phyloP scores from a whole-genome alignment of 257 asterid species.

The Mitragyna speciosa region DNA sequence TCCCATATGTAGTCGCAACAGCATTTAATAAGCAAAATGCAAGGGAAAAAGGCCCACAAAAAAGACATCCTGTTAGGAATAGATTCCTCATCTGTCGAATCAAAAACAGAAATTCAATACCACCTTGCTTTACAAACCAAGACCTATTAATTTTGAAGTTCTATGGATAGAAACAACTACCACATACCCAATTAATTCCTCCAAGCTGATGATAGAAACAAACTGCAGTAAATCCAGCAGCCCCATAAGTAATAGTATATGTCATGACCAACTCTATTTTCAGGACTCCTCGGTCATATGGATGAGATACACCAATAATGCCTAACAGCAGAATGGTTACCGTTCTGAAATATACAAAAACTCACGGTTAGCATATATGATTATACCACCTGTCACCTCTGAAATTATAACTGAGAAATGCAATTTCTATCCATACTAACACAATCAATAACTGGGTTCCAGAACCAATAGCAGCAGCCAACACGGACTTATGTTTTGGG shows the following conservation, averaged over 20 bases:
- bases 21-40: slow-evolving; percentile 33
- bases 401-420: neutral
- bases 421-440: neutral
- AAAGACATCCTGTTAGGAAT: slow-evolving; percentile 27
- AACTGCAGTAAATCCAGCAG: slow-evolving; percentile 63
- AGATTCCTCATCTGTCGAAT: slow-evolving; percentile 28
- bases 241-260: slow-evolving; percentile 70
- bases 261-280: slow-evolving; percentile 52
- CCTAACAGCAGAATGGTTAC: neutral
- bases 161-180: neutral
- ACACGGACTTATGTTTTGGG: slow-evolving; percentile 7
- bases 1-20: slow-evolving; percentile 23
- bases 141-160: neutral
- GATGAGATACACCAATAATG: neutral
- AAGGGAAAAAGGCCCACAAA: slow-evolving; percentile 26
- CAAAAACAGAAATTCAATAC: neutral
- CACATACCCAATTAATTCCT: slow-evolving; percentile 38
- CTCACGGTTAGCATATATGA: neutral
- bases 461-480: slow-evolving; percentile 22
- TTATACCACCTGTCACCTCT: neutral
- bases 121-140: neutral
- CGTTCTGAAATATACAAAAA: neutral
- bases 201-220: slow-evolving; percentile 70
- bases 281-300: slow-evolving; percentile 16
- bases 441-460: slow-evolving; percentile 1